These are phyloP conservation scores for Apiotrichum porosum DNA, from an alignment of 1,284 basidiomycete genomes.

Conservation along the genomic window DNA sequence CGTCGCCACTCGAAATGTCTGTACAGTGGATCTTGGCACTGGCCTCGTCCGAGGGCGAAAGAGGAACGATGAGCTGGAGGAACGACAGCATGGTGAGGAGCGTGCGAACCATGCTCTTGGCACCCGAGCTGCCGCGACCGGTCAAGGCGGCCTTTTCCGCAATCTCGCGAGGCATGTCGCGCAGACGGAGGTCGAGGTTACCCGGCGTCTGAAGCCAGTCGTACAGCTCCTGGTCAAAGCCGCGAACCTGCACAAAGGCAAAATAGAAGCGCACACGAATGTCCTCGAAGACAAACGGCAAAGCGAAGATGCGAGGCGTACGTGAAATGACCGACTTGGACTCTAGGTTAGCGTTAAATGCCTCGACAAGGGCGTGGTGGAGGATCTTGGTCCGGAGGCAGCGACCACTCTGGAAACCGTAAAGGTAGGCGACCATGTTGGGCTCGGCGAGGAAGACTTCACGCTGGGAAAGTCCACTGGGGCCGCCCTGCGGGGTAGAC, in stretches of 20 bases:
- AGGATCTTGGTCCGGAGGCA: conserved; percentile 25
- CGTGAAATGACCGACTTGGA: conserved; percentile 19
- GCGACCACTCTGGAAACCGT: conserved; percentile 32
- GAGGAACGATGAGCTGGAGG: conserved; percentile 32
- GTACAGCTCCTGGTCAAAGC: conserved; percentile 32
- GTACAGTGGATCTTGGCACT: conserved; percentile 9
- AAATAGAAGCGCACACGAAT: conserved; percentile 30
- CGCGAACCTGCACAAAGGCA: conserved; percentile 17
- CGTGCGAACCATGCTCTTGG: conserved; percentile 22
- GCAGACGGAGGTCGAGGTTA: conserved; percentile 18
- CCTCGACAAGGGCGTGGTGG: conserved; percentile 27
- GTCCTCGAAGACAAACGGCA: conserved; percentile 37
- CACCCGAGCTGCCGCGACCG: conserved; percentile 12
- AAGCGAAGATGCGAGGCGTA: conserved; percentile 31
- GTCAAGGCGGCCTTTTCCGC: conserved; percentile 4
- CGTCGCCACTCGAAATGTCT: background rate
- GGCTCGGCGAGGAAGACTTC: conserved; percentile 25
- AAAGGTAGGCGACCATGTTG: conserved; percentile 25
- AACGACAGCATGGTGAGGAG: conserved; percentile 23
- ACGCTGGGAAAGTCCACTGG: conserved; percentile 2
- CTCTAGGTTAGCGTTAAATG: conserved; percentile 10
- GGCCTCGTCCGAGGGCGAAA: conserved; percentile 11
- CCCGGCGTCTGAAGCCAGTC: conserved; percentile 26
- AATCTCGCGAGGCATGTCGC: conserved; percentile 11
- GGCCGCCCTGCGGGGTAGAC: background rate